phyloP scores from a whole-genome alignment of 2,329 filamentous ascomycete species.

The Exserohilum rostratum region DNA sequence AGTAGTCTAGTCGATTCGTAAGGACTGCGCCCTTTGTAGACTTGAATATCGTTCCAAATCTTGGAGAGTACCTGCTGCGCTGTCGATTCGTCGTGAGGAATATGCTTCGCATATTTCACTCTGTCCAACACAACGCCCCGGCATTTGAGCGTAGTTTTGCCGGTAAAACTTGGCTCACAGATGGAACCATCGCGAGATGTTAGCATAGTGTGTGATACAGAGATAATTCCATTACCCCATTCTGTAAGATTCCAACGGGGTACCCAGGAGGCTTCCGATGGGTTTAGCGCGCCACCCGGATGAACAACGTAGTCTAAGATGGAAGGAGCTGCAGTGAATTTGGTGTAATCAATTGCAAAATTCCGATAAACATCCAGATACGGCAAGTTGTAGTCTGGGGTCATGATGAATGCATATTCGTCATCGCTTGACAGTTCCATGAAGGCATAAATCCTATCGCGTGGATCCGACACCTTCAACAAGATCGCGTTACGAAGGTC shows the following conservation, averaged over 20 bases:
- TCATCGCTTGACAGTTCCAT: background rate
- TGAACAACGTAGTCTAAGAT: background rate
- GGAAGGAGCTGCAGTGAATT: background rate
- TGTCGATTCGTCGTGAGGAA: background rate
- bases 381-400: background rate
- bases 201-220: no score
- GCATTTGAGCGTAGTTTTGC: background rate
- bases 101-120: background rate
- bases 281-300: background rate
- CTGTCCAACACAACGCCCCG: background rate
- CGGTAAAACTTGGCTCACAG: background rate
- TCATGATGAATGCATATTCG: background rate
- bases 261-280: background rate
- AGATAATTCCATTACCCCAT: background rate
- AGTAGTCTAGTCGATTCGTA: background rate
- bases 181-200: background rate
- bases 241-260: background rate
- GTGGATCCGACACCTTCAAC: background rate
- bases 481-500: background rate
- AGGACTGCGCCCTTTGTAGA: background rate
- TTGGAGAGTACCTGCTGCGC: background rate
- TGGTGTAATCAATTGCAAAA: background rate
- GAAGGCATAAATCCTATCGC: background rate
- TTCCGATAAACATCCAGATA: background rate
- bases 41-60: background rate